Percentiles rank a stretch among this genome's conserved stretches.
Conservation (phyloP, 2,329 filamentous ascomycete species). For the Stachybotrys echinatus region DNA sequence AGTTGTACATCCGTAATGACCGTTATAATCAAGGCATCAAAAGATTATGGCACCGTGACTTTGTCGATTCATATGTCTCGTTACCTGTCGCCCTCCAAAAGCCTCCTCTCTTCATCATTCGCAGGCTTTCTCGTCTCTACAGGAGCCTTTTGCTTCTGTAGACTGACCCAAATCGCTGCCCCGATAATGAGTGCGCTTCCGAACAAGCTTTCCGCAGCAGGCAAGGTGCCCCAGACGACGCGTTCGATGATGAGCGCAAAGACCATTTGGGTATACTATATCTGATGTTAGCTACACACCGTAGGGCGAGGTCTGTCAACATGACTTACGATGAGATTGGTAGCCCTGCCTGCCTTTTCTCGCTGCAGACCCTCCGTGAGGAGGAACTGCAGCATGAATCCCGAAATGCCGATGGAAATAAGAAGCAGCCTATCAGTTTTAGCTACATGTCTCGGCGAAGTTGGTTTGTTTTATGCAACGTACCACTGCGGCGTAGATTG, state of each 20-base stretch:
- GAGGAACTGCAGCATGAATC: constrained; percentile 75
- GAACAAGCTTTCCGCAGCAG: constrained; percentile 29
- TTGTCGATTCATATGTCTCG: no score
- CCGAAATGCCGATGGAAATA: constrained; percentile 59
- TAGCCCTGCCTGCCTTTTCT: constrained; percentile 45
- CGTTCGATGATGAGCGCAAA: constrained; percentile 32
- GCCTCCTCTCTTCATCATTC: constrained; percentile 29
- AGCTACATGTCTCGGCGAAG: not conserved
- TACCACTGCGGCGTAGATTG: constrained; percentile 18
- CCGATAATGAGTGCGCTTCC: constrained; percentile 35
- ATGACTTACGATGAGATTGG: constrained; percentile 22
- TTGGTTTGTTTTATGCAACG: no score
- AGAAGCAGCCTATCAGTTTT: constrained; percentile 46
- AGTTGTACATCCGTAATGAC: no score
- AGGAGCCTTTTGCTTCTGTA: constrained; percentile 29
- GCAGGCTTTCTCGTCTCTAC: constrained; percentile 12
- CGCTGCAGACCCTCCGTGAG: constrained; percentile 68
- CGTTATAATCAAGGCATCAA: no score
- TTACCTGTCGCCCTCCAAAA: constrained; percentile 10
- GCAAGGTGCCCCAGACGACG: constrained; percentile 36
- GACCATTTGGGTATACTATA: constrained; percentile 25
- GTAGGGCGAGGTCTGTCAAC: constrained; percentile 9
- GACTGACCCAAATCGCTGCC: constrained; percentile 34
- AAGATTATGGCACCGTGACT: no score
- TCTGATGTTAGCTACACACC: fast-evolving